Base-by-base conservation (phyloP, 2,329 filamentous ascomycete genomes). In the Didymella sp. region DNA sequence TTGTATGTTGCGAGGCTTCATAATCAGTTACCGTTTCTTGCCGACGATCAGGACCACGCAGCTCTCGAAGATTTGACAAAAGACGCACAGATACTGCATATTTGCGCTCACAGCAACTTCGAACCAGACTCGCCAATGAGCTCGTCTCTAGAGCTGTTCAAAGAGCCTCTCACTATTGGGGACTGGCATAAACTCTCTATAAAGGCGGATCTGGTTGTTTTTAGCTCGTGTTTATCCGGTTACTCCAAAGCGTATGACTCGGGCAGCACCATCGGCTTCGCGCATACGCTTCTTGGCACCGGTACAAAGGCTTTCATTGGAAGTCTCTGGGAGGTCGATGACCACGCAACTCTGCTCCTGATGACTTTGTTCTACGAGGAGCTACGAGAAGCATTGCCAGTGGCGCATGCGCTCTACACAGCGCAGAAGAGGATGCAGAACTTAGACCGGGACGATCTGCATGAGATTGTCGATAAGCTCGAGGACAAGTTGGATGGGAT, bases 321-420 rank as follows among this genome's bases (percentile, higher is more conserved):
- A 9, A 42, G 37, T 30, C 19, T 42, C 3, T 42, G 47, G 47
- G 5, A 22, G 6, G 47, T 50, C 8, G 9, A 50, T 21, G 47
- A 50, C 15, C 27, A n/a, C 12, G 47, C 47, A 1, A 50, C 47
- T 2, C 28, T 50, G 12, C 15, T 48, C 11, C n/a, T 48, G 4
- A 48, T 48, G 45, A n/a, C 33, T 4, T 2, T 48, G 33, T 48
- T 48, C 15, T 48, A 48, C 33, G 45, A 28, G 2, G 33, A 38
- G 28, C 13, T 48, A 13, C 5, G 4, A 4, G 12, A 19, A 2
- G 11, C 33, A 6, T 17, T 17, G 21, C 24, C 33, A 7, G 7
- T 13, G 1, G 30, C n/a, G 3, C 11, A 38, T 7, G 45, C 45
- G 24, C 17, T 48, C n/a, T 48, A 19, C 6, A n/a, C 8, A 17